Percentiles rank a stretch among this genome's conserved stretches.
phyloP scores from a whole-genome alignment of 2,329 filamentous ascomycete species.

The Podosphaera fusca region DNA sequence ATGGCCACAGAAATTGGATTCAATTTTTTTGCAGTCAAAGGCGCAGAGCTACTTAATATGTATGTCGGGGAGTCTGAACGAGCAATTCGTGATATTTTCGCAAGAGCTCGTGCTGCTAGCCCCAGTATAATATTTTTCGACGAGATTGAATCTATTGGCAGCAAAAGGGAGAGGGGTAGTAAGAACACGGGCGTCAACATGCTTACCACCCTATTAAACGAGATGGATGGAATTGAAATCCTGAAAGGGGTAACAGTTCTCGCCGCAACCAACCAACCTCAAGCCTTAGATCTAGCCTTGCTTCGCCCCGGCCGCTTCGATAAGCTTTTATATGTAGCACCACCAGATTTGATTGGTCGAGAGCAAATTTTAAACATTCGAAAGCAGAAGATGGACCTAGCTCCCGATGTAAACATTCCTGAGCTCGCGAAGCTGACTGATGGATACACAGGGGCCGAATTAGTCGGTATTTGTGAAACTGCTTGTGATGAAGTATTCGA shows the following conservation, averaged over 20 bases:
- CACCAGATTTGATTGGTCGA: constrained; percentile 50
- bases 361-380: constrained; percentile 54
- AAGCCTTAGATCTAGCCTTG: constrained; percentile 65
- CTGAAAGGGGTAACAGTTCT: constrained; percentile 67
- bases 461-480: constrained; percentile 35
- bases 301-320: constrained; percentile 73
- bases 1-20: constrained; percentile 74
- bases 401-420: constrained; percentile 39
- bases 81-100: constrained; percentile 63
- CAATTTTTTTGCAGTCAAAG: constrained; percentile 89
- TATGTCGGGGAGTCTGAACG: constrained; percentile 91
- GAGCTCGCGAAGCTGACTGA: constrained; percentile 41
- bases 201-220: constrained; percentile 69
- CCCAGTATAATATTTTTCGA: constrained; percentile 95
- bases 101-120: constrained; percentile 60
- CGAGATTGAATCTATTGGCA: constrained; percentile 68
- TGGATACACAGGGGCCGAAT: constrained; percentile 70
- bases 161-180: constrained; percentile 23
- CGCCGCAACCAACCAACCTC: constrained; percentile 77
- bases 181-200: constrained; percentile 46
- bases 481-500: constrained; percentile 28
- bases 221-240: constrained; percentile 86
- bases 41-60: constrained; percentile 83
- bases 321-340: constrained; percentile 62
- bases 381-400: constrained; percentile 34